phyloP scores from a whole-genome alignment of 805 yeast species.

The Candida jianshihensis region DNA sequence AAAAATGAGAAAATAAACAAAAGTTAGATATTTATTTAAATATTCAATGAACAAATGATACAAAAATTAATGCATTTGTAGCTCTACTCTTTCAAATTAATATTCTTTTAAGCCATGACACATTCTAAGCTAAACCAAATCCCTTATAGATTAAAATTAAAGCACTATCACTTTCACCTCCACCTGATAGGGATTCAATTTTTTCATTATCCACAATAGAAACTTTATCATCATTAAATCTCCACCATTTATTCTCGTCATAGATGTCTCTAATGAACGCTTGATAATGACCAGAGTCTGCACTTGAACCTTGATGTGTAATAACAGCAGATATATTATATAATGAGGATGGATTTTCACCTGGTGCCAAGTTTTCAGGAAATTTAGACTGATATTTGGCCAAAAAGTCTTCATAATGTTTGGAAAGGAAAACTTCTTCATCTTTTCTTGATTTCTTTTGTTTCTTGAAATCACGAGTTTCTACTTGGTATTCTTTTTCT shows the following conservation, averaged over 20 bases:
- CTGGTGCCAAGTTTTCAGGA: constrained; percentile 41
- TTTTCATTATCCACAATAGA: constrained; percentile 69
- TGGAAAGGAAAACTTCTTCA: constrained; percentile 42
- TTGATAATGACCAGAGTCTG: constrained; percentile 97
- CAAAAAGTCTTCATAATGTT: constrained; percentile 43
- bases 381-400: constrained; percentile 36
- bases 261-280: constrained; percentile 70
- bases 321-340: constrained; percentile 79
- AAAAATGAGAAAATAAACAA: constrained; percentile 1
- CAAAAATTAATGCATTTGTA: too few species aligned
- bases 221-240: constrained; percentile 90
- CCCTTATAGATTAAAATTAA: constrained; percentile 82
- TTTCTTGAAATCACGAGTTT: constrained; percentile 64
- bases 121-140: constrained; percentile 46
- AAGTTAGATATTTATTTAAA: not conserved
- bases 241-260: constrained; percentile 86
- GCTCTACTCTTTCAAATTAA: too few species aligned
- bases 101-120: too few species aligned
- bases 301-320: constrained; percentile 92
- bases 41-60: not conserved
- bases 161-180: constrained; percentile 97
- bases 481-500: constrained; percentile 68
- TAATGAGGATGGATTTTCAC: constrained; percentile 82
- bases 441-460: constrained; percentile 41
- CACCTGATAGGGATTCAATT: constrained; percentile 86